Evolutionary conservation across 305 asterid species (phyloP).

Genomic region (Fraxinus sp.): DNA sequence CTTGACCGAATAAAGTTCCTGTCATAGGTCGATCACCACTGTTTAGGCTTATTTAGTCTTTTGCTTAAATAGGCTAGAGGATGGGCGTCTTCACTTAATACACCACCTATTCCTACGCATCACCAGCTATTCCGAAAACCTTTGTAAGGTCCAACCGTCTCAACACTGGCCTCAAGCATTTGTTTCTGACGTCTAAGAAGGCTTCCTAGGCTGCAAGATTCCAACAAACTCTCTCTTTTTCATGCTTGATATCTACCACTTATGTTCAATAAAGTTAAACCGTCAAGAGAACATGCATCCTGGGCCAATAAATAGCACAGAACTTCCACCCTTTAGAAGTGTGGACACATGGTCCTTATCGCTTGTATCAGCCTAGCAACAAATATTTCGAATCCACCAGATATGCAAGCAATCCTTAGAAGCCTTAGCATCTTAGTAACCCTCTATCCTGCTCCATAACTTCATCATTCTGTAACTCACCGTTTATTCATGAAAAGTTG

Average conservation of each 20-base stretch:
- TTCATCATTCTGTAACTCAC: not conserved
- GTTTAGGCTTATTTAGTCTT: not conserved
- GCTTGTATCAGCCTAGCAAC: not conserved
- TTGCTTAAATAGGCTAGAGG: not conserved
- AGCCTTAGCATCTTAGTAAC: not conserved
- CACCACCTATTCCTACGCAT: not conserved
- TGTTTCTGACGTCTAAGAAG: not conserved
- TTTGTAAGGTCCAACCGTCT: not conserved
- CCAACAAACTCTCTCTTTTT: not conserved
- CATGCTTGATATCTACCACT: not conserved
- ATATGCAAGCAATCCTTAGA: not conserved
- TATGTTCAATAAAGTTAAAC: not conserved
- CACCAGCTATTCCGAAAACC: not conserved
- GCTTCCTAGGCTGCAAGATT: not conserved
- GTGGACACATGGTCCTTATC: not conserved
- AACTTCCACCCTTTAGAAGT: not conserved
- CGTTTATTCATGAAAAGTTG: not conserved
- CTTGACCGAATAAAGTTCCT: not conserved
- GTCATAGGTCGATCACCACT: not conserved
- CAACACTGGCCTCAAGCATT: not conserved
- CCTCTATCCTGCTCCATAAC: not conserved
- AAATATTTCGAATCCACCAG: not conserved
- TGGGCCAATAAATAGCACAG: not conserved
- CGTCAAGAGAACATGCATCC: not conserved
- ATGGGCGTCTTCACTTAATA: not conserved